These are phyloP conservation scores for Fusarium sp. DNA, from an alignment of 2,329 filamentous ascomycete species.

Conservation along the genomic window DNA sequence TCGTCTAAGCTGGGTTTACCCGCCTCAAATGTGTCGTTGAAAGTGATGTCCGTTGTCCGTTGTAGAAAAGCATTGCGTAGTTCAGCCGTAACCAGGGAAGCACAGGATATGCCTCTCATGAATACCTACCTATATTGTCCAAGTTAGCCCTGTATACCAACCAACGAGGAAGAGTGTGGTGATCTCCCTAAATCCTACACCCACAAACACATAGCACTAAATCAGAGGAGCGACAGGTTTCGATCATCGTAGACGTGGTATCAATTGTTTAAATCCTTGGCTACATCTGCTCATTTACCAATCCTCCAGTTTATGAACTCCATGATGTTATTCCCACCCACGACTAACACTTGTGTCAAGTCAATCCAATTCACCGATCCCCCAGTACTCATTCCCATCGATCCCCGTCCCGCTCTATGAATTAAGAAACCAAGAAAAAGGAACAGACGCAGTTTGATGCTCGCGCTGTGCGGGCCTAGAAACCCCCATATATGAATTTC, in stretches of 20 bases:
- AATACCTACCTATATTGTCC: no score
- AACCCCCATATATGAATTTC: conserved; percentile 20
- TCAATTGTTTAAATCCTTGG: conserved; percentile 40
- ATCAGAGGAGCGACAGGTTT: not conserved
- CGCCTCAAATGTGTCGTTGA: conserved; percentile 31
- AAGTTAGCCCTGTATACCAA: not conserved
- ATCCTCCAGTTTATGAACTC: conserved; percentile 22
- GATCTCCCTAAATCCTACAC: not conserved
- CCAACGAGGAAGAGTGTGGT: not conserved
- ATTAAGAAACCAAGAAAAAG: conserved; percentile 17
- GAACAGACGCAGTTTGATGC: conserved; percentile 9
- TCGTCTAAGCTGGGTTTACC: conserved; percentile 39
- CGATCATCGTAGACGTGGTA: conserved; percentile 35
- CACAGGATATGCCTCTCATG: not conserved
- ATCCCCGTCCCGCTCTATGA: not conserved
- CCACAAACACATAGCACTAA: not conserved
- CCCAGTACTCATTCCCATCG: not conserved
- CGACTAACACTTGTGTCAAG: conserved; percentile 15
- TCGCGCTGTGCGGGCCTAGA: conserved; percentile 20
- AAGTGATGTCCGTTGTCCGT: not conserved
- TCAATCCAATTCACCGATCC: conserved; percentile 26
- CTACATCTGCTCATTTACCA: conserved; percentile 32
- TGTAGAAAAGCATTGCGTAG: not conserved
- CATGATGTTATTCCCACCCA: conserved; percentile 10
- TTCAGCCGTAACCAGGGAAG: not conserved